A percentile compares a stretch with the other conserved stretches of the same genome.
Conservation (phyloP, 257 asterid genomes). For the Eustoma russellianum region DNA sequence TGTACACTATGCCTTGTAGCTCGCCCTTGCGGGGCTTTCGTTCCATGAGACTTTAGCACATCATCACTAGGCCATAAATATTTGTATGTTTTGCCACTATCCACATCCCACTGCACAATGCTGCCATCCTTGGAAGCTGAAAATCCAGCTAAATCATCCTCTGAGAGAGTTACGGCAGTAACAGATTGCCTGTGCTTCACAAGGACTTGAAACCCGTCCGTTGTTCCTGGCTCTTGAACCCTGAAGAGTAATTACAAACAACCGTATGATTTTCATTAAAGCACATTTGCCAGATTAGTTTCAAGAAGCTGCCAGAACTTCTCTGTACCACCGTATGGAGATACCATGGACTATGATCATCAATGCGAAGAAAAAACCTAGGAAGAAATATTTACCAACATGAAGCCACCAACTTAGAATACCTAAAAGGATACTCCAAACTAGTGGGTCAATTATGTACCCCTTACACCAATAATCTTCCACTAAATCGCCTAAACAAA, state of each 20-base stretch:
- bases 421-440: too few relatives aligned
- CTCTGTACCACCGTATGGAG: too few relatives aligned
- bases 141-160: conserved; percentile 75
- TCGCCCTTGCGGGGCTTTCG: conserved; percentile 64
- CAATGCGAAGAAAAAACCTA: neutral
- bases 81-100: conserved; percentile 66
- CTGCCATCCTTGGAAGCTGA: conserved; percentile 90
- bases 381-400: too few relatives aligned
- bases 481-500: too few relatives aligned
- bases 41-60: conserved; percentile 67
- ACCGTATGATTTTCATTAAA: neutral
- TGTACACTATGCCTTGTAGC: conserved; percentile 74
- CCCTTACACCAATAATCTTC: too few relatives aligned
- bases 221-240: conserved; percentile 55
- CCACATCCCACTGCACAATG: conserved; percentile 82
- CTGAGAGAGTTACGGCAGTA: conserved; percentile 71
- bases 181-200: conserved; percentile 84
- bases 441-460: too few relatives aligned
- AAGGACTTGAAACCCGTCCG: conserved; percentile 48
- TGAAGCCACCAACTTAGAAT: too few relatives aligned
- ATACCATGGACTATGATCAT: too few relatives aligned
- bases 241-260: conserved; percentile 22
- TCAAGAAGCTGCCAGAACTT: too few relatives aligned
- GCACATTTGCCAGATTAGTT: too few relatives aligned
- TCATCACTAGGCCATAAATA: conserved; percentile 70